A percentile compares a stretch with the other conserved stretches of the same genome.
These are phyloP conservation scores for Nicotiana obtusifolia DNA, from an alignment of 257 asterid species.

Conservation along the genomic window DNA sequence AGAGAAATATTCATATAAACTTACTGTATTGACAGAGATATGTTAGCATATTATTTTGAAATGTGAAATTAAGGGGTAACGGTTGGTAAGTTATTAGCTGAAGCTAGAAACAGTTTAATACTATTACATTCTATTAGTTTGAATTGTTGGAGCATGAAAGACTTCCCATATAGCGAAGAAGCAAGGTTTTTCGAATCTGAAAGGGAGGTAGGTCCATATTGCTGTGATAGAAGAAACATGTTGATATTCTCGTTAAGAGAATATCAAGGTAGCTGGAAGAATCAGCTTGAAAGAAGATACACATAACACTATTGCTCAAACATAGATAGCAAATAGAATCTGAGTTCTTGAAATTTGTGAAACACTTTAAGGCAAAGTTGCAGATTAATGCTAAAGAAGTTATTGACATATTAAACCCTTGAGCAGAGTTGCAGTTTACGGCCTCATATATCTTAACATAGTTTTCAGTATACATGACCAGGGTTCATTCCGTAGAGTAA, in stretches of 20 bases:
- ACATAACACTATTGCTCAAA: neutral
- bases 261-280: neutral
- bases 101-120: neutral
- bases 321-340: neutral
- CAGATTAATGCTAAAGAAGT: neutral
- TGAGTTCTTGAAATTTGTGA: neutral
- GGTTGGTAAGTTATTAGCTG: neutral
- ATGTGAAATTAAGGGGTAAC: neutral
- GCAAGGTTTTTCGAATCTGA: neutral
- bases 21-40: neutral
- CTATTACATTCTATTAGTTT: neutral
- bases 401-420: neutral
- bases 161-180: neutral
- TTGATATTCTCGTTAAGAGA: neutral
- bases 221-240: neutral
- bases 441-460: neutral
- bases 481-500: neutral
- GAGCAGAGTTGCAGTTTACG: neutral
- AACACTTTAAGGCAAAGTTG: neutral
- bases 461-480: neutral
- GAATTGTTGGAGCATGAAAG: neutral
- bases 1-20: neutral
- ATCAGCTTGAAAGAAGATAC: conserved; percentile 1
- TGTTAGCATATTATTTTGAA: neutral
- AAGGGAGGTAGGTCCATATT: neutral